Conservation (phyloP, 148 eudicot species). For the Rhododendron molle region DNA sequence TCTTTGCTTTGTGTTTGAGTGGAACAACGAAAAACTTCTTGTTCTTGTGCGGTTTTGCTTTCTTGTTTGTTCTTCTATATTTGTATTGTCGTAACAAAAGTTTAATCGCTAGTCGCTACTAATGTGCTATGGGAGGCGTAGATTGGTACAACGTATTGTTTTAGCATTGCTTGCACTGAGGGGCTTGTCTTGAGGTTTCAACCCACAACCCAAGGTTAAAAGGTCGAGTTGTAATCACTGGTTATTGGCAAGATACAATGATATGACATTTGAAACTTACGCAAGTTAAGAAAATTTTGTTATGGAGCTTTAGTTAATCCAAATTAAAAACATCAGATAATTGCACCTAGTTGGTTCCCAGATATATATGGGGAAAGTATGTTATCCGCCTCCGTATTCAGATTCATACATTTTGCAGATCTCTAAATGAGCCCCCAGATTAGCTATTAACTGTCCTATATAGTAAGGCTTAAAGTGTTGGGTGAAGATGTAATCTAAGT, state of each 20-base stretch:
- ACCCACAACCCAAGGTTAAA: background rate
- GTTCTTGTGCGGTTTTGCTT: too few species aligned
- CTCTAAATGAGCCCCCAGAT: background rate
- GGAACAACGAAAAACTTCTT: too few species aligned
- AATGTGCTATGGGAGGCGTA: background rate
- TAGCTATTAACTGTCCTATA: background rate
- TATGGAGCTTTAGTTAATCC: too few species aligned
- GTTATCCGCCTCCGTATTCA: too few species aligned
- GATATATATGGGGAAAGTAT: too few species aligned
- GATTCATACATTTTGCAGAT: too few species aligned
- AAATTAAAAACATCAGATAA: too few species aligned
- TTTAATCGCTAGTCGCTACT: background rate
- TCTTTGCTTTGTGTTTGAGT: too few species aligned
- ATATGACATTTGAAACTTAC: background rate
- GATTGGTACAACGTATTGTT: background rate
- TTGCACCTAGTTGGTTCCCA: too few species aligned
- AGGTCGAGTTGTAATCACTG: background rate
- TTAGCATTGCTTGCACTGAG: background rate
- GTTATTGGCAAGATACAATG: background rate
- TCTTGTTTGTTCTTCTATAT: background rate
- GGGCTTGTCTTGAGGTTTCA: background rate
- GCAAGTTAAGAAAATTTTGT: background rate
- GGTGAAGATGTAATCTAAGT: conserved; percentile 51
- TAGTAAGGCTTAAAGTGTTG: conserved; percentile 38
- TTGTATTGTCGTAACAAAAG: background rate